Evolutionary conservation across 2,329 filamentous ascomycete species (phyloP).

Genomic region (Dactylonectria macrodidyma): DNA sequence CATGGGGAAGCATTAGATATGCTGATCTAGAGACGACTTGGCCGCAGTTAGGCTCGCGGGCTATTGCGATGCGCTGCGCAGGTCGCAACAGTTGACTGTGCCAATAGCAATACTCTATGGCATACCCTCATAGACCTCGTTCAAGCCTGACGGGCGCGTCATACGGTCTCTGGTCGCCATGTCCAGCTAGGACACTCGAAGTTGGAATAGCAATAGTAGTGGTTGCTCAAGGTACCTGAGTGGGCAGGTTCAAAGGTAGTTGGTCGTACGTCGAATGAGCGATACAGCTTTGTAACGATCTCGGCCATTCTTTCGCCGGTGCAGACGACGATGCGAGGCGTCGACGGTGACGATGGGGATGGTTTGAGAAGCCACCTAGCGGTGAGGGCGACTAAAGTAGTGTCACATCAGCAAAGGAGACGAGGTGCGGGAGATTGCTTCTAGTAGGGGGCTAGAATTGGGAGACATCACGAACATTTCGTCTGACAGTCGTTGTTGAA

Average conservation of each 20-base stretch:
- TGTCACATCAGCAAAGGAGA: constrained; percentile 33
- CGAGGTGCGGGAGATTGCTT: neutral
- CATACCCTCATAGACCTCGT: neutral
- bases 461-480: constrained; percentile 68
- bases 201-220: constrained; percentile 86
- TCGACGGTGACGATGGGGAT: constrained; percentile 31
- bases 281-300: constrained; percentile 78
- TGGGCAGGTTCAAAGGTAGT: constrained; percentile 80
- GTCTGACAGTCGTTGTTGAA: constrained; percentile 86
- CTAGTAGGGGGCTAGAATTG: neutral
- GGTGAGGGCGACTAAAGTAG: constrained; percentile 76
- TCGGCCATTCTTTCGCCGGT: constrained; percentile 84
- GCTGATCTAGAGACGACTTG: too few relatives aligned
- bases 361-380: constrained; percentile 78
- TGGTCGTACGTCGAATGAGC: constrained; percentile 71
- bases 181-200: constrained; percentile 75
- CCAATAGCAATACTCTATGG: neutral
- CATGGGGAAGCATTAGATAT: too few relatives aligned
- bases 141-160: neutral
- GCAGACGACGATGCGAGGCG: constrained; percentile 72
- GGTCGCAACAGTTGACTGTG: too few relatives aligned
- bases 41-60: too few relatives aligned
- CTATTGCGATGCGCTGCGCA: too few relatives aligned
- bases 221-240: constrained; percentile 79
- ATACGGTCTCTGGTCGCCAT: constrained; percentile 50